Base-by-base conservation (phyloP, 768 basidiomycete genomes). In the Amanita rubescens region DNA sequence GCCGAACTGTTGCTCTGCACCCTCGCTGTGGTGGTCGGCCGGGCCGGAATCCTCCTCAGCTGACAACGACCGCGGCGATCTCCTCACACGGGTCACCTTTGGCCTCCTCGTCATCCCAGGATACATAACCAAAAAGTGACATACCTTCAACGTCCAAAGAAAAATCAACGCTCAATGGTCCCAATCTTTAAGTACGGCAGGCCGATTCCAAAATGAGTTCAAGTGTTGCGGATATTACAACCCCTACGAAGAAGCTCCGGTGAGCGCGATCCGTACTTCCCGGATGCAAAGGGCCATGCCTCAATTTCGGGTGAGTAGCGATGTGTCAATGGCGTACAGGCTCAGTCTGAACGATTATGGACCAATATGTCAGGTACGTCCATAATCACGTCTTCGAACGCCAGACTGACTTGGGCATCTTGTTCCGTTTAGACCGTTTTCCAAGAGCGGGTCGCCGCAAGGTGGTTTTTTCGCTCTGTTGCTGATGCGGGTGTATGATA, bases 291-390 rank as follows among this genome's bases (percentile, higher is more conserved):
- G 67, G 68, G 43, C 69, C 68, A 12, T 90, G 84, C 65, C 63
- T 85, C 45, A 63, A 70, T 0, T 84, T 84, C 58, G 77, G 89
- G 68, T 67, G 75, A 49, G 51, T 56, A 25, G 74, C 82, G 12
- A 72, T 89, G 89, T 85, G 76, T 89, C 88, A 54, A 87, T 88
- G 73, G 81, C 84, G 14, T 91, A 92, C 67, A 74, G 87, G n/a
- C 73, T 91, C 42, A 83, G 82, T 69, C 70, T 80, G 74, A 77
- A 75, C 55, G 49, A 88, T 92, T 64, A 84, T 90, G 85, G 89
- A 92, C 58, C 83, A 85, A 55, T 90, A 89, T 63, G 87, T 85
- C 17, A 84, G 75, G 87, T 89, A 57, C 30, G 76, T 38, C n/a
- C n/a, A 5, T 12, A 30, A 8, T 47, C 43, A 6, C 8, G 11